A percentile compares a stretch with the other conserved stretches of the same genome.
Conservation (phyloP, 1,284 basidiomycete genomes). For the Rhizoctonia solani region DNA sequence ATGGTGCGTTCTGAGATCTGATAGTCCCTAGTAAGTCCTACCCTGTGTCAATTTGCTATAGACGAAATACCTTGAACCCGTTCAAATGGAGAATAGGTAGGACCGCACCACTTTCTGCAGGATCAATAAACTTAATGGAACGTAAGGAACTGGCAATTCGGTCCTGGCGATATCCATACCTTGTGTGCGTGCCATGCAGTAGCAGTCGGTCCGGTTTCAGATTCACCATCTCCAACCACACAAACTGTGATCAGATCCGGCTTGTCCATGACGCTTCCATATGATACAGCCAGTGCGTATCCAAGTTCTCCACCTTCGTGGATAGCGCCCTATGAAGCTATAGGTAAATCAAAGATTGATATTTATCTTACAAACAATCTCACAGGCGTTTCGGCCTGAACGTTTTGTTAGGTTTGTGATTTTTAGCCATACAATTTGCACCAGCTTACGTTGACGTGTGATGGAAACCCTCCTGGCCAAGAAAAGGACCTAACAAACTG, state of each 20-base stretch:
- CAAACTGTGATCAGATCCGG: constrained; percentile 80
- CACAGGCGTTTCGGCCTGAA: constrained; percentile 23
- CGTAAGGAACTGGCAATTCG: background rate
- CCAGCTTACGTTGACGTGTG: constrained; percentile 48
- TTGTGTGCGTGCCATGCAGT: constrained; percentile 61
- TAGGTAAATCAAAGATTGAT: background rate
- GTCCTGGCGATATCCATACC: constrained; percentile 36
- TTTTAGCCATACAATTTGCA: background rate
- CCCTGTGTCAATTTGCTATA: background rate
- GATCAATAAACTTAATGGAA: constrained; percentile 71
- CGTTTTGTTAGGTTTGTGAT: background rate
- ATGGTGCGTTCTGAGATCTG: constrained; percentile 90
- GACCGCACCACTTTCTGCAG: constrained; percentile 87
- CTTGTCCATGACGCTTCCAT: constrained; percentile 86
- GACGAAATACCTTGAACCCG: constrained; percentile 19
- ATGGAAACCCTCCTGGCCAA: constrained; percentile 50
- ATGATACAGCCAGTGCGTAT: constrained; percentile 81
- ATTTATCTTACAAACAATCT: background rate
- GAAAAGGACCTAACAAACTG: constrained; percentile 49
- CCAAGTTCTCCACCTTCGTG: constrained; percentile 92
- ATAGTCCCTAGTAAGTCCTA: constrained; percentile 55
- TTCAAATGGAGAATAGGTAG: constrained; percentile 87
- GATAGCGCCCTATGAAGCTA: constrained; percentile 75
- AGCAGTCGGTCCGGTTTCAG: constrained; percentile 84
- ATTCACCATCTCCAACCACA: constrained; percentile 86